Conservation (phyloP, 257 asterid genomes). For the Vinca minor region DNA sequence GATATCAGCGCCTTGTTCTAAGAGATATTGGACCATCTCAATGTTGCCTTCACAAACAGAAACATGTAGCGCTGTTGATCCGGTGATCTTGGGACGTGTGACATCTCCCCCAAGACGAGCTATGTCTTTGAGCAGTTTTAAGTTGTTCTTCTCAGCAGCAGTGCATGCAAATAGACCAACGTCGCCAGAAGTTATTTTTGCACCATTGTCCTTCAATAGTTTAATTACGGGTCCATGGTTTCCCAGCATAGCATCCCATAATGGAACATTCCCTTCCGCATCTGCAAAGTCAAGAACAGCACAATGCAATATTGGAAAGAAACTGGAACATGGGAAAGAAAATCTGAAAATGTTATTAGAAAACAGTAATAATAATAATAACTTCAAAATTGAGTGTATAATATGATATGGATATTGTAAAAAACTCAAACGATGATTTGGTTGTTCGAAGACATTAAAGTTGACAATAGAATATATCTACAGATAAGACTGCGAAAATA, state of each 20-base stretch:
- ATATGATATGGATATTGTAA: no score
- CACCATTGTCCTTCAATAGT: constrained; percentile 29
- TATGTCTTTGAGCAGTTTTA: constrained; percentile 30
- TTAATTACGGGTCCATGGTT: constrained; percentile 29
- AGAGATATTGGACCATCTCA: constrained; percentile 35
- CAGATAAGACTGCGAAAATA: not conserved
- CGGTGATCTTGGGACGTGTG: constrained; percentile 25
- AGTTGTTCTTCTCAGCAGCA: constrained; percentile 40
- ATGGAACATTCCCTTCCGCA: constrained; percentile 37
- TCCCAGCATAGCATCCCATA: constrained; percentile 44
- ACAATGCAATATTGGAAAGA: not conserved
- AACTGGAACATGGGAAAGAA: not conserved
- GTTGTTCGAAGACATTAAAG: no score
- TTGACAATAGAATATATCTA: constrained; percentile 1
- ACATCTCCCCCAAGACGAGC: constrained; percentile 36
- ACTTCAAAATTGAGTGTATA: no score
- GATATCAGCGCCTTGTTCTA: constrained; percentile 33
- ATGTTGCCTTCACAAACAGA: constrained; percentile 43
- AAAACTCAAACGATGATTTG: no score
- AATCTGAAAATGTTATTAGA: not conserved
- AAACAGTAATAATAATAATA: not conserved
- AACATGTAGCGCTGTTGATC: constrained; percentile 38
- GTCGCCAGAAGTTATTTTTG: constrained; percentile 36
- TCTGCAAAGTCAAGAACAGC: constrained; percentile 20
- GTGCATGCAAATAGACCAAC: constrained; percentile 34